Evolutionary conservation across 768 basidiomycete genomes (phyloP).

Genomic region (Russula dissimulans): DNA sequence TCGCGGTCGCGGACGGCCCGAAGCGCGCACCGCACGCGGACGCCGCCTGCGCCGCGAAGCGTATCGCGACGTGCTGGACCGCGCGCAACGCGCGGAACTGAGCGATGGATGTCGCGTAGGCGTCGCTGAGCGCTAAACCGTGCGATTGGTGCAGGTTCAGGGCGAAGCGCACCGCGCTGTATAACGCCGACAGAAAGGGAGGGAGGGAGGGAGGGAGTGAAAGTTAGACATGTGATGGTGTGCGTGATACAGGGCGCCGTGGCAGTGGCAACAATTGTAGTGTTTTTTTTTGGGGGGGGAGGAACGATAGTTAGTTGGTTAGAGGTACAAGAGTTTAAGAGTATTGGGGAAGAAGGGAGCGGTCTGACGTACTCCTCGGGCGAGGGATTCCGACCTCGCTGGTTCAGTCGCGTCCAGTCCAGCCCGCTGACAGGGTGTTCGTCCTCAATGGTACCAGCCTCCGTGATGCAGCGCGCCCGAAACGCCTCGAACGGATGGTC

Average conservation of each 20-base stretch:
- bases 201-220: too few species aligned
- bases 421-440: conserved; percentile 48
- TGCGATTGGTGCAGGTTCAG: conserved; percentile 67
- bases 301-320: too few species aligned
- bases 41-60: conserved; percentile 75
- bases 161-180: conserved; percentile 73
- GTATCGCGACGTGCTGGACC: conserved; percentile 68
- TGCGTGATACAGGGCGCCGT: too few species aligned
- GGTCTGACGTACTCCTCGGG: conserved; percentile 74
- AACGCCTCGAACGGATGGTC: conserved; percentile 97
- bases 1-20: conserved; percentile 48
- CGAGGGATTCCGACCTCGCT: conserved; percentile 73
- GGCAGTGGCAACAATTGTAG: too few species aligned
- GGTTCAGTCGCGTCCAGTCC: conserved; percentile 71
- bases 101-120: conserved; percentile 69
- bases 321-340: too few species aligned
- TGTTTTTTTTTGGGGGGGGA: not conserved
- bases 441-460: conserved; percentile 49
- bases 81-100: conserved; percentile 88
- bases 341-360: too few species aligned
- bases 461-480: conserved; percentile 67
- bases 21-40: conserved; percentile 63
- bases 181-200: too few species aligned
- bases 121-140: conserved; percentile 54
- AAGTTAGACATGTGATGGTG: too few species aligned